A percentile compares a stretch with the other conserved stretches of the same genome.
Conservation (phyloP, 768 basidiomycete genomes). For the Suillus ampliporus region DNA sequence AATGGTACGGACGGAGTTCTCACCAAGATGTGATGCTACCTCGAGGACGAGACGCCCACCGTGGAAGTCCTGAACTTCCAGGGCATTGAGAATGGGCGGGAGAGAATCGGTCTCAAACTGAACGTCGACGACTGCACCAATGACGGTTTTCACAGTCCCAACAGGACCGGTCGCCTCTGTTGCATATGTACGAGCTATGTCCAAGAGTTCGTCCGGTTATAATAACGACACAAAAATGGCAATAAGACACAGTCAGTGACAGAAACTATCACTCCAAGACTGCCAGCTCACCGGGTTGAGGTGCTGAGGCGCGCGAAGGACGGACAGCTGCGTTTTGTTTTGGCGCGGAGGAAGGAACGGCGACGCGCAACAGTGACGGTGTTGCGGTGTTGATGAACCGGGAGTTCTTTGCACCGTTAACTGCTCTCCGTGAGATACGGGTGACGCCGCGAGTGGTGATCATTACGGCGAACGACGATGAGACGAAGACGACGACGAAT, state of each 20-base stretch:
- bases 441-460: conserved; percentile 87
- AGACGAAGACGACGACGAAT: conserved; percentile 26
- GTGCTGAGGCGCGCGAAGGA: conserved; percentile 52
- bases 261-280: background rate
- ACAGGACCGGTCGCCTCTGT: conserved; percentile 78
- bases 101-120: conserved; percentile 92
- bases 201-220: conserved; percentile 14
- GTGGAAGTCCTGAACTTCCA: conserved; percentile 93
- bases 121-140: conserved; percentile 99
- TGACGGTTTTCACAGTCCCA: conserved; percentile 96
- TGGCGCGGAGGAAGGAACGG: conserved; percentile 48
- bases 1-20: conserved; percentile 99
- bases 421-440: conserved; percentile 86
- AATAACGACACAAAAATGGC: background rate
- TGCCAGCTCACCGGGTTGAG: conserved; percentile 56
- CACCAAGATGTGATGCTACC: conserved; percentile 97
- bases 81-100: conserved; percentile 97
- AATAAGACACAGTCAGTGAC: conserved; percentile 12
- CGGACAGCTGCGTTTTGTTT: conserved; percentile 55
- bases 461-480: conserved; percentile 59
- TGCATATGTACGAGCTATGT: conserved; percentile 82
- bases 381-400: conserved; percentile 83
- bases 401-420: conserved; percentile 75
- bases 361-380: conserved; percentile 58
- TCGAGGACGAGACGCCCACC: conserved; percentile 99